Base-by-base conservation (phyloP, 2,329 filamentous ascomycete species). In the Stagonosporopsis cucurbitacearum region DNA sequence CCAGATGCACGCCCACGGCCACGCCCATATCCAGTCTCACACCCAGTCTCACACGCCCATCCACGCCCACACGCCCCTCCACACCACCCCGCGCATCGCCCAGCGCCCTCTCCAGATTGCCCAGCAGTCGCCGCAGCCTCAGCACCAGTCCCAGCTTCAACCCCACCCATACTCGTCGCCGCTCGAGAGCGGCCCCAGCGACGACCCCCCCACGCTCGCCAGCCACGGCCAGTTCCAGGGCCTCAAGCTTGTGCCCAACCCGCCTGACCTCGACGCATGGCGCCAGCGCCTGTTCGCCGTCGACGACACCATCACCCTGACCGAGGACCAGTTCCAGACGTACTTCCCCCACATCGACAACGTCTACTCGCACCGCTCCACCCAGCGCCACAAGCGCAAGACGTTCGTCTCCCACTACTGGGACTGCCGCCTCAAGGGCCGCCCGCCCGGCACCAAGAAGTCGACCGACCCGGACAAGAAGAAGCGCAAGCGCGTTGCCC, bases 311-410 rank as follows among this genome's bases (percentile, higher is more conserved):
- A 88, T 93, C 56, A 83, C 87, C 12, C 75, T 94, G 64, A 91
- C 84, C 26, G 86, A 92, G 72, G 88, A 92, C 59, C 83, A 93
- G 87, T 92, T 90, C 70, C 85, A 91, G 68, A 91, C 85, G 6
- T 94, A 93, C 75, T 93, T 92, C 67, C 89, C 90, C 0, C 90
- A 93, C 74, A 83, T 94, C 63, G 90, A 93, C 78, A 93, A 93
- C 71, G 85, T 93, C 64, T 94, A 92, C 76, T 93, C 90, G 23
- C 90, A 92, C 76, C 88, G 90, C 59, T 92, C 90, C 1, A 92
- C 90, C 2, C 90, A 93, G 71, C 83, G 82, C 50, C 92, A 92
- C 75, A 93, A 93, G 78, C 87, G 88, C 67, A 91, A 91, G 66
- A 87, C 88, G n/a, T 91, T 93, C 64, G 82, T 92, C 50, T 91